Evolutionary conservation across 805 yeast species (phyloP), one percentile per base, ranked within the genome.

Genomic region (Metschnikowia reukaufii): DNA sequence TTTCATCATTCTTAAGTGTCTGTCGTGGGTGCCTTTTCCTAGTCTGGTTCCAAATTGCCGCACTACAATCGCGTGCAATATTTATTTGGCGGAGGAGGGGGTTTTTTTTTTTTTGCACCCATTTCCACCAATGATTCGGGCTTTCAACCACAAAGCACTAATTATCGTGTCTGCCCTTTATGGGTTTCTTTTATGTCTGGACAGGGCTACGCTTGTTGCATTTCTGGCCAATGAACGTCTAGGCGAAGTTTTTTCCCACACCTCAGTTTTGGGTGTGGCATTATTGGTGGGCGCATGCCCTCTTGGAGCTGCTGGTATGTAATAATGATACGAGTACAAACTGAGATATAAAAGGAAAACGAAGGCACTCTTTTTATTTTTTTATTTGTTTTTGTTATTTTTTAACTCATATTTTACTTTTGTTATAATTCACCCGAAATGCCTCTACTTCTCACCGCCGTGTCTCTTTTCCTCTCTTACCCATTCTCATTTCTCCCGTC

Each of bases 291-390:
- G 67, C 7, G 58, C 65, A 35, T 61, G 56, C 41, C 54, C 66
- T 4, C 54, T 68, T n/a, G 74, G 74, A 2, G 72, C 73, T n/a
- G 62, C 66, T 7, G 53, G 67, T 63, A 58, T 25, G 54, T 65
- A 50, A 16, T 5, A 3, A 42, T 15, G 17, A 29, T 18, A 15
- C 25, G 25, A 25, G 18, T 16, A 17, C 27, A 25, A 25, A 3
- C 12, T 25, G 29, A 13, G 29, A 13, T 6, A 23, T 9, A 23
- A 23, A 23, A 23, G 27, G 9, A 25, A 9, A 25, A 4, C 8
- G 12, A 25, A 3, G 29, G n/a, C n/a, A n/a, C n/a, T 23, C 23
- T 29, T 16, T 18, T 25, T 39, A 12, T 9, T 19, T 36, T 27
- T 18, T 20, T 27, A n/a, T 12, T 42, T 47, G 9, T 15, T n/a